These are phyloP conservation scores for Leucogyrophana mollusca DNA, from an alignment of 768 basidiomycete species.

Conservation along the genomic window DNA sequence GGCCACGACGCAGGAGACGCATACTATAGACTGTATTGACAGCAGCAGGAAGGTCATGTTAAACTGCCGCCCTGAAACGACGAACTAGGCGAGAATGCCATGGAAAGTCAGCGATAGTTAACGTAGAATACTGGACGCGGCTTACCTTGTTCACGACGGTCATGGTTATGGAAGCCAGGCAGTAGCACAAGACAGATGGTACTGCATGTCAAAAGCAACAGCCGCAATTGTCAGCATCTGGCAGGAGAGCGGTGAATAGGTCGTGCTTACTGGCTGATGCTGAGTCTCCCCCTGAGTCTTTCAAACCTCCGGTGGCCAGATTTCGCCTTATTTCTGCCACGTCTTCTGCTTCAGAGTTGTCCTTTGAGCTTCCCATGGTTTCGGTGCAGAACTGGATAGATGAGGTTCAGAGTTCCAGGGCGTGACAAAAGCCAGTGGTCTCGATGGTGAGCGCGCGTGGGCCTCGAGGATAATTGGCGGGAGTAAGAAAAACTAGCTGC, in stretches of 20 bases:
- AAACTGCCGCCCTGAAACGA: constrained; percentile 90
- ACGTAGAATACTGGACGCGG: not conserved
- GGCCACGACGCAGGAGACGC: constrained; percentile 68
- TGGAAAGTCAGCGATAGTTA: not conserved
- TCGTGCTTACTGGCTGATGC: constrained; percentile 24
- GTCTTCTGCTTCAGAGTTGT: constrained; percentile 36
- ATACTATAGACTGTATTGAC: constrained; percentile 88
- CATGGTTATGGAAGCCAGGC: constrained; percentile 92
- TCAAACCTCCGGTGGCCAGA: constrained; percentile 37
- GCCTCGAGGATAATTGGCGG: too few relatives aligned
- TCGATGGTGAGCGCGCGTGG: too few relatives aligned
- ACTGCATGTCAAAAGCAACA: constrained; percentile 42
- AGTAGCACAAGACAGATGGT: constrained; percentile 84
- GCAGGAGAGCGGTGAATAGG: not conserved
- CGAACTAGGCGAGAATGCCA: constrained; percentile 55
- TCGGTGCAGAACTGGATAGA: too few relatives aligned
- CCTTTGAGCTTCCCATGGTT: constrained; percentile 8
- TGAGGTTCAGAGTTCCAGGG: too few relatives aligned
- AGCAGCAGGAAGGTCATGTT: constrained; percentile 97
- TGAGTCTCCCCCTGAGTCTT: constrained; percentile 10
- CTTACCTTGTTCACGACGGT: constrained; percentile 93
- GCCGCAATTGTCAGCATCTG: not conserved
- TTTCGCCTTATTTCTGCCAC: constrained; percentile 56
- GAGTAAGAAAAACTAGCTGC: too few relatives aligned
- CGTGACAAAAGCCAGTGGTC: too few relatives aligned